Evolutionary conservation across 2,329 filamentous ascomycete genomes (phyloP).

Genomic region (Sporothrix variecibatus): DNA sequence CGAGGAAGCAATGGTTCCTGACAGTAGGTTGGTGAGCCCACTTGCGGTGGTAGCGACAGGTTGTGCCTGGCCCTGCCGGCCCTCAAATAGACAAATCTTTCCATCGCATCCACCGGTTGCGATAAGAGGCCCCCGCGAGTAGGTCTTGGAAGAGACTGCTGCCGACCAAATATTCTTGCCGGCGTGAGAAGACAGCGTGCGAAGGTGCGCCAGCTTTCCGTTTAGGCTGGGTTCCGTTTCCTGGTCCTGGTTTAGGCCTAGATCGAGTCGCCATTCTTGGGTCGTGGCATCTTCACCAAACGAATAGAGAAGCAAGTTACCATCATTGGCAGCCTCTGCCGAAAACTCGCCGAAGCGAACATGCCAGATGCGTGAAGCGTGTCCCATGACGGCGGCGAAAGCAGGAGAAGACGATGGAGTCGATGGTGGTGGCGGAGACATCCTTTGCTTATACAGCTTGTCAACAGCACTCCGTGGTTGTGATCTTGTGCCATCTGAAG

Average conservation of each 20-base stretch:
- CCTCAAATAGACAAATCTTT: conserved; percentile 54
- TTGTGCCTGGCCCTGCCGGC: not conserved
- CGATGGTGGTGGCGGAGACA: not conserved
- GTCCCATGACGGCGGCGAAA: conserved; percentile 78
- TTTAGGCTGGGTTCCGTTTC: not conserved
- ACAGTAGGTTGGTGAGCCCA: not conserved
- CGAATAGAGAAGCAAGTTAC: conserved; percentile 58
- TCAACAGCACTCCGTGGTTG: not conserved
- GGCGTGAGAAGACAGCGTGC: conserved; percentile 65
- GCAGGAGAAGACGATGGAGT: conserved; percentile 41
- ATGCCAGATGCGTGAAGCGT: conserved; percentile 87
- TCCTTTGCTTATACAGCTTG: conserved; percentile 13
- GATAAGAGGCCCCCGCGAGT: conserved; percentile 44
- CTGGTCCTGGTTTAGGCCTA: conserved; percentile 35
- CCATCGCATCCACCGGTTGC: conserved; percentile 87
- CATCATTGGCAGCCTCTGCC: conserved; percentile 8
- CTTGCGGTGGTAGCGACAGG: not conserved
- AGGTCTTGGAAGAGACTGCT: conserved; percentile 43
- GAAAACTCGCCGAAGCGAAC: conserved; percentile 59
- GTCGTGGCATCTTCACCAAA: conserved; percentile 83
- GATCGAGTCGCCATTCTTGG: conserved; percentile 66
- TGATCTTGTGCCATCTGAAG: not conserved
- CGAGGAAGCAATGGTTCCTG: not conserved
- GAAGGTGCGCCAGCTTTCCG: conserved; percentile 51
- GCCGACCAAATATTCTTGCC: conserved; percentile 93